These are phyloP conservation scores for Rhododendron kiyosumense DNA, from an alignment of 148 eudicot species.

Conservation along the genomic window DNA sequence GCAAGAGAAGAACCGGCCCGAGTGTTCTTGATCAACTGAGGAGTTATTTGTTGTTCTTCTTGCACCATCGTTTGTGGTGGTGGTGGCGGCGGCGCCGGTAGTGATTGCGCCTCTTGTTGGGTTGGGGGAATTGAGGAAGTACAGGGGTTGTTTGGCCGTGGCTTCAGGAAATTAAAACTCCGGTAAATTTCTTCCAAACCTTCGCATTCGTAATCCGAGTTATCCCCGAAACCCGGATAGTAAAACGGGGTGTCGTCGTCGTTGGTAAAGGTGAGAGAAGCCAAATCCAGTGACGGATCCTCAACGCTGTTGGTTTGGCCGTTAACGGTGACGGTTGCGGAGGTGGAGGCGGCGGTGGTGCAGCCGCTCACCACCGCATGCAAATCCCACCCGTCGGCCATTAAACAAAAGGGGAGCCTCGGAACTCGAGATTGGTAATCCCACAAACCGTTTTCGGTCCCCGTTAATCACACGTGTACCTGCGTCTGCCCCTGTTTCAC, in stretches of 20 bases:
- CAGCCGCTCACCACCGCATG: slow-evolving; percentile 45
- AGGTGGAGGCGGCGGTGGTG: slow-evolving; percentile 13
- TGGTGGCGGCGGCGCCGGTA: neutral
- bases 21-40: neutral
- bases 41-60: slow-evolving; percentile 1
- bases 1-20: slow-evolving; percentile 7
- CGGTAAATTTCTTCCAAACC: slow-evolving; percentile 31
- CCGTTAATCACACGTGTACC: neutral
- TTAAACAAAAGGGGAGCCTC: neutral
- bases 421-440: neutral
- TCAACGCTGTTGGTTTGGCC: neutral
- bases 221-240: neutral
- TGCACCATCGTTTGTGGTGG: neutral
- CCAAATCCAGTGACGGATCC: slow-evolving; percentile 13
- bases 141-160: neutral
- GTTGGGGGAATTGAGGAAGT: neutral
- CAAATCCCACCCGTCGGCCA: slow-evolving; percentile 48
- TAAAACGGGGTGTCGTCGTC: slow-evolving; percentile 4
- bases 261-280: slow-evolving; percentile 7
- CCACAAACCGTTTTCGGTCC: neutral
- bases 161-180: neutral
- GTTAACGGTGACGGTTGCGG: neutral
- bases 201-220: slow-evolving; percentile 6
- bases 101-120: neutral
- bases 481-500: neutral